Percentiles rank a stretch among this genome's conserved stretches.
Evolutionary conservation across 2,329 filamentous ascomycete species (phyloP).

Genomic region (Fusarium sp.): DNA sequence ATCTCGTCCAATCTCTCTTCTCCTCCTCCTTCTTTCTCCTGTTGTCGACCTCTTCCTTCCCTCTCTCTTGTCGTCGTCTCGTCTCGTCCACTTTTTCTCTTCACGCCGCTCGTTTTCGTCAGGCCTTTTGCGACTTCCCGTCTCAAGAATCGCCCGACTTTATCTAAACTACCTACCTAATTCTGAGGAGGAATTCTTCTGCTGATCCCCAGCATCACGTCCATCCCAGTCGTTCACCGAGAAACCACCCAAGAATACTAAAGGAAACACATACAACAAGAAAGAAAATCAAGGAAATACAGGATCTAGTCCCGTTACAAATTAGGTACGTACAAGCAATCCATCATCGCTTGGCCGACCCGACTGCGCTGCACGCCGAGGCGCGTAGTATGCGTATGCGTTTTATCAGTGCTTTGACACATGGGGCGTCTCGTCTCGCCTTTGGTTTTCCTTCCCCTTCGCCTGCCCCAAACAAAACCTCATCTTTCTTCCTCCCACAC

Average conservation of each 20-base stretch:
- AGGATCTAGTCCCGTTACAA: constrained; percentile 33
- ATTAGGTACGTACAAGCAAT: constrained; percentile 41
- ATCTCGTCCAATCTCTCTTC: constrained; percentile 38
- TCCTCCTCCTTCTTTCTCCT: constrained; percentile 40
- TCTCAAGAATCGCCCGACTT: constrained; percentile 38
- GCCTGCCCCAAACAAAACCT: constrained; percentile 12
- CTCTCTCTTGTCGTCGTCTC: constrained; percentile 41
- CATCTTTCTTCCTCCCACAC: constrained; percentile 12
- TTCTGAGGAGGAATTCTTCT: constrained; percentile 40
- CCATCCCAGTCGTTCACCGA: constrained; percentile 39
- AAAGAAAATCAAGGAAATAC: constrained; percentile 32
- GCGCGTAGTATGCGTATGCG: constrained; percentile 33
- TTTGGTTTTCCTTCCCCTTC: constrained; percentile 33
- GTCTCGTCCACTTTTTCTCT: constrained; percentile 49
- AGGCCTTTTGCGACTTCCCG: constrained; percentile 45
- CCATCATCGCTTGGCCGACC: constrained; percentile 23
- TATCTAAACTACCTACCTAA: constrained; percentile 22
- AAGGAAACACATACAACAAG: constrained; percentile 10
- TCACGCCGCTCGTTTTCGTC: constrained; percentile 54
- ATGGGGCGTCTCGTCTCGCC: constrained; percentile 24
- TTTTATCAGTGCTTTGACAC: constrained; percentile 28
- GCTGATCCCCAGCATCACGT: neutral
- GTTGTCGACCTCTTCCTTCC: constrained; percentile 41
- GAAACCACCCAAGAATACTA: constrained; percentile 30
- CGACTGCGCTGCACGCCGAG: constrained; percentile 31